Evolutionary conservation across 2,329 filamentous ascomycete species (phyloP).

Genomic region (Diaporthe sp.): DNA sequence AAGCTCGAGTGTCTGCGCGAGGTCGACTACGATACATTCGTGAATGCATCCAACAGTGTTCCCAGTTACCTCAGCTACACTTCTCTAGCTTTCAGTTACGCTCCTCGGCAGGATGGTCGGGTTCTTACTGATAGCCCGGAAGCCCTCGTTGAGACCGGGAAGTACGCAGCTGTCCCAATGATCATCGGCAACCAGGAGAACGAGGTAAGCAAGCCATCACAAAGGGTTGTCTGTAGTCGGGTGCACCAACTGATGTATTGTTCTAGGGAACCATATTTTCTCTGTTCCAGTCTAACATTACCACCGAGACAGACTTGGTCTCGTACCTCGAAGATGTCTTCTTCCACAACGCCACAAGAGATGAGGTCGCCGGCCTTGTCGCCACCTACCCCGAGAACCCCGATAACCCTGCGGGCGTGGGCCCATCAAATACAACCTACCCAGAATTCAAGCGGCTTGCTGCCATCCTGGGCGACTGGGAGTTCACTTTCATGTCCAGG

Average conservation of each 20-base stretch:
- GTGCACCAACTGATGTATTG: background rate
- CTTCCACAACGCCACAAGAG: conserved; percentile 68
- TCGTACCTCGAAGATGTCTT: conserved; percentile 72
- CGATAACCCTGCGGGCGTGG: conserved; percentile 79
- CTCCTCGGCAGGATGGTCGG: conserved; percentile 79
- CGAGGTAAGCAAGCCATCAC: conserved; percentile 47
- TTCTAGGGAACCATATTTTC: conserved; percentile 78
- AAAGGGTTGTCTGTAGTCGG: background rate
- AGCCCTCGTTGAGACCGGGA: conserved; percentile 61
- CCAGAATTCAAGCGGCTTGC: conserved; percentile 84
- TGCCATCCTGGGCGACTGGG: conserved; percentile 80
- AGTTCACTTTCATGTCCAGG: conserved; percentile 80
- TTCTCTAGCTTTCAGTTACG: conserved; percentile 78
- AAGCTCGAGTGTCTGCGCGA: conserved; percentile 75
- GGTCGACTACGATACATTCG: conserved; percentile 69
- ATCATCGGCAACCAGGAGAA: conserved; percentile 82
- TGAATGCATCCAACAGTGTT: conserved; percentile 77
- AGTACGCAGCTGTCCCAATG: conserved; percentile 62
- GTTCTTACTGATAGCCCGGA: conserved; percentile 75
- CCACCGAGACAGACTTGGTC: conserved; percentile 68
- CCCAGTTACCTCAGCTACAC: conserved; percentile 76
- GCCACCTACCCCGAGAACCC: conserved; percentile 70
- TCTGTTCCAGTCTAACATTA: conserved; percentile 77
- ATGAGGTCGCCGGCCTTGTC: conserved; percentile 68
- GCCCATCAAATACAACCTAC: conserved; percentile 76